Base-by-base conservation (phyloP, 2,329 filamentous ascomycete genomes). In the Diaporthe citri region DNA sequence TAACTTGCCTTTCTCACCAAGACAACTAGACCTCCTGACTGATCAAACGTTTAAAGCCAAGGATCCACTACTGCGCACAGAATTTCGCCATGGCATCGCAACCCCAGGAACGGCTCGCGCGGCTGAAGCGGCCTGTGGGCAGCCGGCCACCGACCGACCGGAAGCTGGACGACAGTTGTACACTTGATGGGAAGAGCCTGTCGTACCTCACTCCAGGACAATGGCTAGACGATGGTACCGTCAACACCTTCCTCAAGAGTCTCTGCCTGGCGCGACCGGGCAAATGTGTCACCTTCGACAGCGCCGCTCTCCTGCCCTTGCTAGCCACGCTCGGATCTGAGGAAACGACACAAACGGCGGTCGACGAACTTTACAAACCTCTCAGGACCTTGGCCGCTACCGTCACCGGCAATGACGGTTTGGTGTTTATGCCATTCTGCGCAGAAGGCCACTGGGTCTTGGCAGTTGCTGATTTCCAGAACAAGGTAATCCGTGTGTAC, bases 391-490 rank as follows among this genome's bases (percentile, higher is more conserved):
- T 25, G 28, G 69, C 34, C 34, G 69, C 69, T 48, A 60, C 56
- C 15, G 55, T 71, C 22, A 60, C 41, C 22, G 43, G 41, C 31
- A 71, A 46, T 8, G 4, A 9, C 1, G 69, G 55, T 7, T 25
- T 59, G 55, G 55, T 71, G 69, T 48, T 71, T 46, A 39, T 71
- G 28, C 69, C 69, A 10, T 60, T 71, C 55, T 59, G 56, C 15
- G 0, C 51, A 6, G 0, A 15, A 3, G 0, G 22, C 2, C 69
- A 71, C 22, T 71, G 55, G 41, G 39, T 60, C 41, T 28, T 71
- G 43, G 55, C 46, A 9, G 69, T 56, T 12, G 20, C 56, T 28
- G 55, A 59, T 25, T 34, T 71, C 39, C 13, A 31, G 17, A 9
- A 51, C 2, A n/a, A n/a, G 12, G 22, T 13, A 4, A 71, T 71